Percentiles rank a stretch among this genome's conserved stretches.
phyloP scores from a whole-genome alignment of 305 asterid species.

The Ilex paraguariensis region DNA sequence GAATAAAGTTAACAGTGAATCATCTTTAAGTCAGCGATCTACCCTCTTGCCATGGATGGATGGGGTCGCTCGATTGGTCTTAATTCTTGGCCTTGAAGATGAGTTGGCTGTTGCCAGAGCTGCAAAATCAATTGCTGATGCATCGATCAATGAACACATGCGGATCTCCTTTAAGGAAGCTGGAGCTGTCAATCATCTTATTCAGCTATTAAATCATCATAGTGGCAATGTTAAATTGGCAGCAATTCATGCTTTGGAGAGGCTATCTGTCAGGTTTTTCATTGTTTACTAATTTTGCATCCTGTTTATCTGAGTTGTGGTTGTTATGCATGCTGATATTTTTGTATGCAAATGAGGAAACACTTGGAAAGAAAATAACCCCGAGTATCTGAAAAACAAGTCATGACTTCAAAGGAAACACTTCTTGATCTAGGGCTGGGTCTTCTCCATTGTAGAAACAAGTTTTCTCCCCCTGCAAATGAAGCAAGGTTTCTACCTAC shows the following conservation, averaged over 20 bases:
- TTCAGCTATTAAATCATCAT: conserved; percentile 61
- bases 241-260: conserved; percentile 62
- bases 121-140: conserved; percentile 75
- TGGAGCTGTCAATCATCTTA: conserved; percentile 69
- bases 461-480: too few relatives aligned
- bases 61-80: conserved; percentile 84
- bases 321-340: background rate
- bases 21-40: conserved; percentile 29
- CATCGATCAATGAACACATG: conserved; percentile 66
- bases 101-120: conserved; percentile 73
- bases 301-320: background rate
- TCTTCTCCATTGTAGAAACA: too few relatives aligned
- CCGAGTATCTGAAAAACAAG: too few relatives aligned
- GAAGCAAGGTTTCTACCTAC: too few relatives aligned
- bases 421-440: background rate
- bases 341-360: background rate
- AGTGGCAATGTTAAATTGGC: conserved; percentile 44
- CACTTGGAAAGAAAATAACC: too few relatives aligned
- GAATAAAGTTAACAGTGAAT: conserved; percentile 21
- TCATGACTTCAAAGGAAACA: background rate
- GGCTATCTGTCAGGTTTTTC: conserved; percentile 72
- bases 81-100: conserved; percentile 80
- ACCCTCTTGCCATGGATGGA: conserved; percentile 79
- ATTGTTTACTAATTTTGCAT: background rate
- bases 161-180: conserved; percentile 70